Conservation (phyloP, 371 early-diverging fungal species). For the Entomophthora muscae region DNA sequence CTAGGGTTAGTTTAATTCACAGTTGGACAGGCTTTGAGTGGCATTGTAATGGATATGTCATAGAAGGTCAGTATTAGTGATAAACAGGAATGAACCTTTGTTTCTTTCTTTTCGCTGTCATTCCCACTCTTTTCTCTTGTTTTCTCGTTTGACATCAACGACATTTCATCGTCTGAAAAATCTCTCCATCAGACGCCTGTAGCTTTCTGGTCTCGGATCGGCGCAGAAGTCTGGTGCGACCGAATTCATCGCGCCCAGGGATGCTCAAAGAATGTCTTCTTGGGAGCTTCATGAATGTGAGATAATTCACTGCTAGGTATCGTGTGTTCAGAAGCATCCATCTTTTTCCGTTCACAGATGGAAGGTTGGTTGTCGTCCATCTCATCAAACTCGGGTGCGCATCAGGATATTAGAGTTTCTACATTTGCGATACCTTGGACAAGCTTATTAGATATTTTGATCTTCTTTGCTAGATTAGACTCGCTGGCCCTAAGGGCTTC, state of each 20-base stretch:
- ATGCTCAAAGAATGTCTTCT: not conserved
- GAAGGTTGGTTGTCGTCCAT: not conserved
- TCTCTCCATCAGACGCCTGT: constrained; percentile 6
- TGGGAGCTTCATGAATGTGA: not conserved
- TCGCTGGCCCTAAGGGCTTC: not conserved
- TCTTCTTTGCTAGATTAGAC: not conserved
- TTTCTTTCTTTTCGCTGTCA: constrained; percentile 9
- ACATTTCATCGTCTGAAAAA: constrained; percentile 7
- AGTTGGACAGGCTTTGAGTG: constrained; percentile 9
- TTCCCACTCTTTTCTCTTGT: constrained; percentile 21
- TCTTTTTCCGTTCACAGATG: not conserved
- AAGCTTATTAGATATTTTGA: not conserved
- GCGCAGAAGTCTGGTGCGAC: constrained; percentile 46
- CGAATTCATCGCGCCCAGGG: constrained; percentile 72
- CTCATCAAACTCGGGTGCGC: not conserved
- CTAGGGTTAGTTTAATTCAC: constrained; percentile 23
- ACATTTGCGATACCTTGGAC: not conserved
- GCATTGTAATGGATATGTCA: constrained; percentile 11
- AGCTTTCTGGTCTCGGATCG: constrained; percentile 26
- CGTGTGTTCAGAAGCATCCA: not conserved
- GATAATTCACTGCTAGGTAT: no score
- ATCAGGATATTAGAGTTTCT: not conserved
- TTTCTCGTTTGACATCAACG: constrained; percentile 19
- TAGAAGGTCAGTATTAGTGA: no score
- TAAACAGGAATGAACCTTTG: not conserved